Percentiles rank a stretch among this genome's conserved stretches.
Evolutionary conservation across 1,284 basidiomycete genomes (phyloP).

Genomic region (Moesziomyces aphidis): DNA sequence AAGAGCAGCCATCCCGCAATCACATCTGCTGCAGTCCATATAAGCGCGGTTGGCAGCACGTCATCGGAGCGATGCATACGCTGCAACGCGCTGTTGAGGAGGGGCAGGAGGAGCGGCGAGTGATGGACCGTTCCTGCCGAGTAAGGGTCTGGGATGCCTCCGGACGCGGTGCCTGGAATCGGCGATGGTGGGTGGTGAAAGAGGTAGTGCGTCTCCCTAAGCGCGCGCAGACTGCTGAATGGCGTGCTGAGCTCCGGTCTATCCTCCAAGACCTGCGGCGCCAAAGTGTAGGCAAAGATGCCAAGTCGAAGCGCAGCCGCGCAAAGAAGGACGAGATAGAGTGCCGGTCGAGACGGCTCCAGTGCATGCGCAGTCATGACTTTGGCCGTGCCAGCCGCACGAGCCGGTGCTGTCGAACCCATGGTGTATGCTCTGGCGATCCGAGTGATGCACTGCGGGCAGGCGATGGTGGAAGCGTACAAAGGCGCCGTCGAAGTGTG

Average conservation of each 20-base stretch:
- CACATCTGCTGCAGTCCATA: constrained; percentile 80
- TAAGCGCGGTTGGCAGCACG: constrained; percentile 71
- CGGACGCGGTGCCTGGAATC: constrained; percentile 4
- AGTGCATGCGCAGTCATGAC: constrained; percentile 16
- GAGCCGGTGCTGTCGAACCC: constrained; percentile 9
- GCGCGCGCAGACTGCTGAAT: constrained; percentile 77
- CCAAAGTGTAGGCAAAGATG: constrained; percentile 63
- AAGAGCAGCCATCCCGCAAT: constrained; percentile 68
- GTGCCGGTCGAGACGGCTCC: constrained; percentile 17
- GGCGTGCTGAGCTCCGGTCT: constrained; percentile 83
- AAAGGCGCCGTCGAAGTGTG: background rate
- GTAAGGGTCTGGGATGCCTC: constrained; percentile 20
- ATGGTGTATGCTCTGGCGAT: background rate
- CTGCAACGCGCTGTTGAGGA: constrained; percentile 68
- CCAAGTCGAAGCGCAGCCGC: constrained; percentile 61
- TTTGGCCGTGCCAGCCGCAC: constrained; percentile 19
- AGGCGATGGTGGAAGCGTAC: background rate
- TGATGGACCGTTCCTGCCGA: constrained; percentile 67
- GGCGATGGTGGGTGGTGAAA: constrained; percentile 27
- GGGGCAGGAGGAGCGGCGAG: constrained; percentile 81
- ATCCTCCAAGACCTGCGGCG: constrained; percentile 66
- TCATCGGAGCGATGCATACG: constrained; percentile 60
- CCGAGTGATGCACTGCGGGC: background rate
- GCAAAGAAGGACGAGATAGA: constrained; percentile 16
- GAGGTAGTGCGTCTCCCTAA: constrained; percentile 68